Evolutionary conservation across 1,139 yeast genomes (phyloP), one percentile per base, ranked within the genome.

Genomic region (Candida pseudocylindracea): DNA sequence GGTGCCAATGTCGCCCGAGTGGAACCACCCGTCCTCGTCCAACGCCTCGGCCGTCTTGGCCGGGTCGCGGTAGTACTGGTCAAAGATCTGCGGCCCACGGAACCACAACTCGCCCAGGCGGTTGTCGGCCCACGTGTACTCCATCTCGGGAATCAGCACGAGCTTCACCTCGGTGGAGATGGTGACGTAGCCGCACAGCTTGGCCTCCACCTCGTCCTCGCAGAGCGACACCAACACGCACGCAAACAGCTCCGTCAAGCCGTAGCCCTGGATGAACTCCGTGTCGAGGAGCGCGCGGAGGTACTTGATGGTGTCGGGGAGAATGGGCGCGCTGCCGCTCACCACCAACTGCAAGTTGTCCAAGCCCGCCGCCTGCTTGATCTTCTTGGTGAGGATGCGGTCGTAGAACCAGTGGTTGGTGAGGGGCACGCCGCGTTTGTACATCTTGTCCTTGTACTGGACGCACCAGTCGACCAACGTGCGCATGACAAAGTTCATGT

Each of bases 321-420:
- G 54, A 36, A 76, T 65, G 15, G 92, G 91, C 4, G 92, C 92
- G 27, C 83, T 72, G 2, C 92, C 92, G 25, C 73, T 40, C 33
- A 38, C 33, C 15, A 32, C 31, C 26, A 29, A 38, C 25, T 12
- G 12, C 41, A 40, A 39, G 32, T 39, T 37, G 32, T 41, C 44
- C 29, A 39, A 40, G 2, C 44, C 44, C 32, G 39, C 32, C 31
- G n/a, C 26, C 10, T 3, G 10, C 10, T 75, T 57, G 31, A 40
- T 32, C 31, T 28, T 12, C 27, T 30, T 25, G 24, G 26, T 8
- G 53, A 46, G 8, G 51, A 48, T 20, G 36, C 39, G 3, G 53
- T 51, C n/a, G 46, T 56, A 2, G 66, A 60, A 37, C 65, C 66
- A 1, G 42, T 44, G 11, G 12, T 36, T 34, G 12, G 56, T 39